Base-by-base conservation (phyloP, 495 filamentous ascomycete genomes). In the Podospora anserina region DNA sequence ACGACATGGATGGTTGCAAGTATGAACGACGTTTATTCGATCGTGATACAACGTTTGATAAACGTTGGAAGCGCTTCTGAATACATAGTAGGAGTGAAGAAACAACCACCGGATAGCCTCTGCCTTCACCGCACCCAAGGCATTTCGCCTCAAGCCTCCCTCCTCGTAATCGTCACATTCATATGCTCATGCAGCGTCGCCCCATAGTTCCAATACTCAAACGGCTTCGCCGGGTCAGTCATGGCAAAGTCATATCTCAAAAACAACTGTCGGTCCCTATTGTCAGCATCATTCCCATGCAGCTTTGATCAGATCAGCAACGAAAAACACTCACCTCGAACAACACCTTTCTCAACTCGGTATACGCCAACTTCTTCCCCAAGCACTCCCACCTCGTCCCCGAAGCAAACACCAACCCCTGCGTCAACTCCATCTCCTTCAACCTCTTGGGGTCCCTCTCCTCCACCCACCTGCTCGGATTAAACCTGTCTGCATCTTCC, bases 401-500 rank as follows among this genome's bases (percentile, higher is more conserved):
- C 74, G 83, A 83, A 28, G 85, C 85, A 76, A 88, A 88, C 1
- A 75, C 79, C 67, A 88, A 74, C 55, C 82, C 82, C 63, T 84
- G 82, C 72, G 72, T 71, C 56, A 61, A 78, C 61, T 84, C 86
- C 70, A 83, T 85, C 56, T 80, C 83, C 70, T 78, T 71, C 11
- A 77, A 80, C n/a, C 77, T 78, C 60, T 74, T 75, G 67, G 83
- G 80, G 6, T 26, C 55, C 16, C 78, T 74, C 57, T 63, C 80
- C 67, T 87, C 84, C 3, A 83, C 54, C 81, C 81, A 82, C 16
- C 81, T 67, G 66, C 78, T 76, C 0, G 82, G 80, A 23, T 76
- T 70, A 67, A 82, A 85, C 2, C 67, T 67, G 1, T 70, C 71
- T 1, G 77, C 80, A 49, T 88, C 82, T 2, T 81, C 71, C 0